Base-by-base conservation (phyloP, 306 rosid genomes). In the Astragalus glycyphyllos region DNA sequence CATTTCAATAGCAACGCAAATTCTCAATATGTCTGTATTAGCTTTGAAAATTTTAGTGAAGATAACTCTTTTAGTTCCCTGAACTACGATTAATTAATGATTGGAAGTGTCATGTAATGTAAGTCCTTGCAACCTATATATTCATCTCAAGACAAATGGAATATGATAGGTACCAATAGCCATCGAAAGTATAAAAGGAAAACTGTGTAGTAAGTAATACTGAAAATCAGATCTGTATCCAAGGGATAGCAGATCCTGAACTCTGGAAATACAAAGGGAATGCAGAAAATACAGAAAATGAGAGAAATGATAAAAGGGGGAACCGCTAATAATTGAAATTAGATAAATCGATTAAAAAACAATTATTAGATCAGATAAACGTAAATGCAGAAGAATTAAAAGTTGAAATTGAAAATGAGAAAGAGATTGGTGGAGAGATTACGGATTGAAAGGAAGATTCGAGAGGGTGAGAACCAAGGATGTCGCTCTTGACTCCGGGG, bases 401-500 rank as follows among this genome's bases (percentile, higher is more conserved):
- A 38, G 7, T 38, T 4, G 40, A 49, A 44, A 69, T 46, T 42
- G 15, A 26, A 76, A 26, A 79, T 4, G 53, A 59, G 26, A 65
- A 12, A 47, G 71, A 11, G 45, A 7, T 4, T 53, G 15, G 64
- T 53, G 15, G 64, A 57, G 71, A 20, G 16, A 72, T 77, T 88
- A 90, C 98, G 64, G 94, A 86, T 82, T 86, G 81, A 67, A 64
- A 79, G 29, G 95, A 66, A 20, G 97, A 84, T 78, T 93, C 84
- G 48, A 93, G 86, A 37, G 97, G 98, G 68, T 93, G 98, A 72
- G 92, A 60, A 53, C 89, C 98, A n/a, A 88, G 78, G 48, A 93
- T 88, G 76, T 93, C 84, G 82, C 97, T 84, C 81, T 83, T 93
- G 73, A 88, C 96, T 47, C 97, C 97, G 11, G 86, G 79, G 34